Evolutionary conservation across 495 filamentous ascomycete species (phyloP).

Genomic region (Daldinia grandis): DNA sequence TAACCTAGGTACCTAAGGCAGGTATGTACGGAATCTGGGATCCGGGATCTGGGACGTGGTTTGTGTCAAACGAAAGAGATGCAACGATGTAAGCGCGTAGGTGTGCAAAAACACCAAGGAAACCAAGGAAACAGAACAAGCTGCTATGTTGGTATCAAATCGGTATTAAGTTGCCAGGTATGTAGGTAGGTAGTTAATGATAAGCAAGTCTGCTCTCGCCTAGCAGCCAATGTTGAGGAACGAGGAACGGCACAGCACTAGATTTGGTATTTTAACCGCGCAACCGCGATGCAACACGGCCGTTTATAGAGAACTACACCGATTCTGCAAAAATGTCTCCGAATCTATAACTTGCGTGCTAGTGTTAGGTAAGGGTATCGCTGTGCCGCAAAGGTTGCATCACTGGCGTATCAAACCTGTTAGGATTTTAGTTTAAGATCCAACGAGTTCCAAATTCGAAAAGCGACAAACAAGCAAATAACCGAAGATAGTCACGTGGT

Average conservation of each 20-base stretch:
- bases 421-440: slow-evolving; percentile 30
- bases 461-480: not conserved
- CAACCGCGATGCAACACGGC: slow-evolving; percentile 27
- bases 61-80: slow-evolving; percentile 22
- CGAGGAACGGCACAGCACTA: slow-evolving; percentile 29
- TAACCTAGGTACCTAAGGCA: too few species aligned
- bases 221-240: slow-evolving; percentile 11
- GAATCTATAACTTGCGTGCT: slow-evolving; percentile 1
- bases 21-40: not conserved
- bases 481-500: not conserved
- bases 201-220: not conserved
- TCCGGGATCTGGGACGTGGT: slow-evolving; percentile 7
- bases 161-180: too few species aligned
- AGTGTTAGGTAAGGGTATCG: slow-evolving; percentile 3
- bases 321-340: not conserved
- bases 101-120: too few species aligned
- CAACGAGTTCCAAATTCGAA: slow-evolving; percentile 20
- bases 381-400: slow-evolving; percentile 39
- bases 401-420: slow-evolving; percentile 30
- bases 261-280: slow-evolving; percentile 25
- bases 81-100: not conserved
- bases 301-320: not conserved
- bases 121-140: not conserved
- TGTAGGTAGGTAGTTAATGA: too few species aligned
- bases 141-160: not conserved